Base-by-base conservation (phyloP, 345 rosid genomes). In the Bruguiera parviflora region DNA sequence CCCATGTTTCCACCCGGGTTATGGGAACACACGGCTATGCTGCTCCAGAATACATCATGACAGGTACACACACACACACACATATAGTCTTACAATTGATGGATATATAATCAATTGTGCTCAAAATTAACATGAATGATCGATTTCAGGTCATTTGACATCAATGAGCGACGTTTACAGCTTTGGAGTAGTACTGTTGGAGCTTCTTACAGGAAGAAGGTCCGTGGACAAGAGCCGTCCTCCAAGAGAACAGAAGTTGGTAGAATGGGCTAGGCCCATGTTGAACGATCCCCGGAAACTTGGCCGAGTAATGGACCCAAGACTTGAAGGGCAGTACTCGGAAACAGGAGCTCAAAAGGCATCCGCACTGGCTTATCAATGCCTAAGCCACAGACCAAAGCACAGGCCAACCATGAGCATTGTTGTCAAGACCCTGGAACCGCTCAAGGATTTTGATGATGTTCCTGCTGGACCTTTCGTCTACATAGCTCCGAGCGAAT, bases 1-100 rank as follows among this genome's bases (percentile, higher is more conserved):
- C 98, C 0, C 98, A 92, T 70, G 96, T 90, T 32, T 88, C 98
- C 56, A 92, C 98, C 4, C 71, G 96, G 31, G 96, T 92, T 1
- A 88, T 92, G 98, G 98, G 98, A 19, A 92, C 98, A 2, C 93
- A 89, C 57, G 98, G 98, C 79, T 92, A 92, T 29, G 96, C 96
- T 5, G 98, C 98, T 55, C 98, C 98, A 6, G 98, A 92, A 68
- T 92, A 92, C 71, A 81, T 92, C 72, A 88, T 92, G 98, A 92
- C 98, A 16, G 98, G 97, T 82, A 77, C 7, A 10, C 7, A 20
- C 10, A 53, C 6, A 5, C 6, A 35, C 0, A 8, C 0, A 3
- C 13, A 13, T 15, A 13, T 43, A 43, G 4, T 56, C 10, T 56
- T 56, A 56, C 59, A 22, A 24, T 43, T 43, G 49, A 56, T 47